These are phyloP conservation scores for Colletotrichum higginsianum DNA, from an alignment of 2,329 filamentous ascomycete genomes.

Conservation along the genomic window DNA sequence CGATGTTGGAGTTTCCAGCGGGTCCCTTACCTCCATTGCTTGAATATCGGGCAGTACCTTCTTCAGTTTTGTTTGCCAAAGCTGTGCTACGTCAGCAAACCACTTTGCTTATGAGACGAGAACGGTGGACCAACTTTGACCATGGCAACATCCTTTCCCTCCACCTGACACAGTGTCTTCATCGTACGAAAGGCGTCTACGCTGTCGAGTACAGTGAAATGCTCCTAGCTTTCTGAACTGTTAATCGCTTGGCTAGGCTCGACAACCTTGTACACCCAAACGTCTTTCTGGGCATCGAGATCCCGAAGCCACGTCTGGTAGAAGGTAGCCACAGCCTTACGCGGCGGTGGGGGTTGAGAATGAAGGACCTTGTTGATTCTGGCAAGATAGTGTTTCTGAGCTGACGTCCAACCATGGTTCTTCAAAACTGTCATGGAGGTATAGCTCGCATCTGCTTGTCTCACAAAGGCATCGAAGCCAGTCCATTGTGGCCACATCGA, in stretches of 20 bases:
- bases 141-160: not conserved
- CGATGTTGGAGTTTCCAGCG: not conserved
- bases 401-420: not conserved
- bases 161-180: not conserved
- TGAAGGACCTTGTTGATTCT: not conserved
- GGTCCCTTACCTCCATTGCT: not conserved
- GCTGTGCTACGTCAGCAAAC: not conserved
- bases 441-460: not conserved
- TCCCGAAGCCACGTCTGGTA: not conserved
- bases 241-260: not conserved
- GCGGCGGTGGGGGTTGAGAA: not conserved
- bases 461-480: not conserved
- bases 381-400: slow-evolving; percentile 1
- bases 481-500: not conserved
- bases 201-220: not conserved
- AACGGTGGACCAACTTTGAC: not conserved
- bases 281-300: not conserved
- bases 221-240: slow-evolving; percentile 10
- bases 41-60: slow-evolving; percentile 5
- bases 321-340: not conserved
- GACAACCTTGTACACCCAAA: not conserved
- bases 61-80: slow-evolving; percentile 3
- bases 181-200: not conserved
- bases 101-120: not conserved
- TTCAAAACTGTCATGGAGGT: not conserved